phyloP scores from a whole-genome alignment of 768 basidiomycete genomes.

The Hygrocybe coccinea region DNA sequence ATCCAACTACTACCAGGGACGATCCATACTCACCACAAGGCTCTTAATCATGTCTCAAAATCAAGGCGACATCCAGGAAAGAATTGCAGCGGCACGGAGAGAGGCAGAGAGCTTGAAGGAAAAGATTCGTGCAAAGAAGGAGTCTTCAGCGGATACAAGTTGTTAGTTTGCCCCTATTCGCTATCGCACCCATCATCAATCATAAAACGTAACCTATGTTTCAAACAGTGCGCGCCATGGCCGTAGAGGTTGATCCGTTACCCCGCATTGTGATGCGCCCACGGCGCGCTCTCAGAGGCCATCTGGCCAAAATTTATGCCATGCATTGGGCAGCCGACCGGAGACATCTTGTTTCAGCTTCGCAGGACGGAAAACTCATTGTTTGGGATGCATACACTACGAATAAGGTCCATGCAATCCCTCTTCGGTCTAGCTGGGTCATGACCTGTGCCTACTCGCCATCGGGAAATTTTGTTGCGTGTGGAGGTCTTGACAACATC shows the following conservation, averaged over 20 bases:
- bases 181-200: neutral
- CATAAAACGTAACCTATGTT: neutral
- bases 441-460: slow-evolving; percentile 99
- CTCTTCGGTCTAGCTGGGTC: slow-evolving; percentile 96
- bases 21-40: neutral
- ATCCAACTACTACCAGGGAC: neutral
- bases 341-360: slow-evolving; percentile 97
- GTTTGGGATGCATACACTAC: slow-evolving; percentile 99
- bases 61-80: slow-evolving; percentile 81
- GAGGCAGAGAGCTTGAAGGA: slow-evolving; percentile 98
- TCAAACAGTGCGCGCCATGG: slow-evolving; percentile 89
- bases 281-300: slow-evolving; percentile 89
- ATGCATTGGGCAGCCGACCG: slow-evolving; percentile 99
- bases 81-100: slow-evolving; percentile 92
- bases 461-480: slow-evolving; percentile 94
- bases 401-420: slow-evolving; percentile 99
- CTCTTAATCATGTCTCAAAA: slow-evolving; percentile 62
- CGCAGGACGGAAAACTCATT: slow-evolving; percentile 98
- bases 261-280: slow-evolving; percentile 97
- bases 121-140: slow-evolving; percentile 94
- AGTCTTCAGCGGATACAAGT: slow-evolving; percentile 96
- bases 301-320: slow-evolving; percentile 99
- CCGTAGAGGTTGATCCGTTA: slow-evolving; percentile 90
- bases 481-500: slow-evolving; percentile 98
- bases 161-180: slow-evolving; percentile 39